Evolutionary conservation across 2,329 filamentous ascomycete species (phyloP).

Genomic region (Aspergillus felis): DNA sequence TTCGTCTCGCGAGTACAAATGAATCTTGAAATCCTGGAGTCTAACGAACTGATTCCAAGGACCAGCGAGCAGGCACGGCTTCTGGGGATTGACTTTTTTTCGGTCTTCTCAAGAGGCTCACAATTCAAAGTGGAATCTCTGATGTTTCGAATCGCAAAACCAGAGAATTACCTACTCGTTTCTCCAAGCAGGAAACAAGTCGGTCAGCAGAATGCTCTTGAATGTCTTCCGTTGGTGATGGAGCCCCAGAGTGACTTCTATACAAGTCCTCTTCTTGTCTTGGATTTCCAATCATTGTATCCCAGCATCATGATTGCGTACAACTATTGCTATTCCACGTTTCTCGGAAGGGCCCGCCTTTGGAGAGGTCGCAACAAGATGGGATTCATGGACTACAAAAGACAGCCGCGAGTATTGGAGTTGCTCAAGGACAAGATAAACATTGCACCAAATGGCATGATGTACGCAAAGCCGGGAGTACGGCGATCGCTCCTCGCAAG

Average conservation of each 20-base stretch:
- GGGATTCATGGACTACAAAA: slow-evolving; percentile 84
- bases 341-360: slow-evolving; percentile 74
- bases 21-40: slow-evolving; percentile 85
- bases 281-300: slow-evolving; percentile 95
- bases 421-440: slow-evolving; percentile 83
- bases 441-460: slow-evolving; percentile 92
- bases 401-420: slow-evolving; percentile 69
- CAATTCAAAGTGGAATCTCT: slow-evolving; percentile 99
- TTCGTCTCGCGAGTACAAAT: slow-evolving; percentile 72
- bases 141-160: slow-evolving; percentile 98
- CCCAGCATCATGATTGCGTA: slow-evolving; percentile 99
- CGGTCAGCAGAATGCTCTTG: slow-evolving; percentile 86
- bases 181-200: slow-evolving; percentile 91
- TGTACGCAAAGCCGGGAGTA: slow-evolving; percentile 82
- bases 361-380: slow-evolving; percentile 95
- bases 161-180: slow-evolving; percentile 86
- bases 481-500: slow-evolving; percentile 89
- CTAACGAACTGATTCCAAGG: slow-evolving; percentile 80
- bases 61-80: slow-evolving; percentile 93
- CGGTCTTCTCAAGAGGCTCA: slow-evolving; percentile 88
- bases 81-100: slow-evolving; percentile 93
- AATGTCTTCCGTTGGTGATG: slow-evolving; percentile 94
- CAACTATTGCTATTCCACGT: slow-evolving; percentile 98
- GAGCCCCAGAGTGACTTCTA: slow-evolving; percentile 96
- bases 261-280: slow-evolving; percentile 77